A percentile compares a stretch with the other conserved stretches of the same genome.
Conservation (phyloP, 805 yeast genomes). For the Saccharomycopsis amapae region DNA sequence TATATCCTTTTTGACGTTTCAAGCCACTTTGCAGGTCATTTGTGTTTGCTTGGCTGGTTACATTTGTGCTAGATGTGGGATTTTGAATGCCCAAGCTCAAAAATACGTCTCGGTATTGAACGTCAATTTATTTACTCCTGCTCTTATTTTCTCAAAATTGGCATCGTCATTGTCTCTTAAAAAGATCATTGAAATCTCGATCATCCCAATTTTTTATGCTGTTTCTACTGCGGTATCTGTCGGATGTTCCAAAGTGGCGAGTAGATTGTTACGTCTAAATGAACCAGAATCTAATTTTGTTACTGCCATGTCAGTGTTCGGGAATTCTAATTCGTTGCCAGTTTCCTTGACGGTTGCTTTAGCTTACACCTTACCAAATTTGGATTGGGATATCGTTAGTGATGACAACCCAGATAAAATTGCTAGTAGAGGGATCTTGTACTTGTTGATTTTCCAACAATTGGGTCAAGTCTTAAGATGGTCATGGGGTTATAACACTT, state of each 20-base stretch:
- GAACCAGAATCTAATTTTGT: conserved; percentile 81
- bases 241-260: conserved; percentile 49
- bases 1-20: conserved; percentile 63
- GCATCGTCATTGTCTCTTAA: conserved; percentile 61
- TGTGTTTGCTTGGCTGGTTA: conserved; percentile 82
- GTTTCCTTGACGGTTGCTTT: conserved; percentile 81
- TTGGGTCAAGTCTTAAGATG: conserved; percentile 77
- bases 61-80: conserved; percentile 68
- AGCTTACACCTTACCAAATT: conserved; percentile 66
- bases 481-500: conserved; percentile 80
- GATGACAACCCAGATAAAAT: conserved; percentile 62
- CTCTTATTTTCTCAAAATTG: conserved; percentile 81
- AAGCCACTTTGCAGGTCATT: conserved; percentile 88
- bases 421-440: conserved; percentile 72
- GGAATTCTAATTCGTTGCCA: conserved; percentile 91
- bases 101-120: conserved; percentile 69
- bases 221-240: conserved; percentile 74
- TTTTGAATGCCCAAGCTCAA: conserved; percentile 67
- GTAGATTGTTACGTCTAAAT: conserved; percentile 50
- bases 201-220: conserved; percentile 82
- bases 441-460: conserved; percentile 71
- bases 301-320: conserved; percentile 95
- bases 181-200: conserved; percentile 70
- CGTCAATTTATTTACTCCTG: conserved; percentile 92
- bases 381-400: conserved; percentile 67